Base-by-base conservation (phyloP, 257 asterid species). In the Solanum gandarillasii region DNA sequence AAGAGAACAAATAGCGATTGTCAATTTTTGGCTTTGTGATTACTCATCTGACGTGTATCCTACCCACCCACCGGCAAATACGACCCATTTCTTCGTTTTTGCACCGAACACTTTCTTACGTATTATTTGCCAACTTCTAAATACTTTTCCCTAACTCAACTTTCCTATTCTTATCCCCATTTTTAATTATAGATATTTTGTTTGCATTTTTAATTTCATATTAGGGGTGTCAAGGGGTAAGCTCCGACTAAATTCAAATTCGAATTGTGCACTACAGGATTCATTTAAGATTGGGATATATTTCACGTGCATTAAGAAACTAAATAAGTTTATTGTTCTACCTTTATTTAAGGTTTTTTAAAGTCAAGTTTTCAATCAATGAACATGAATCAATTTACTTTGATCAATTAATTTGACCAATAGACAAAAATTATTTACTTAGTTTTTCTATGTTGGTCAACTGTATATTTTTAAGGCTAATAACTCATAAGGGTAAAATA, bases 211-310 rank as follows among this genome's bases (percentile, higher is more conserved):
- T 20, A 55, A 55, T 68, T 68, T 68, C 11, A 58, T 21, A 0
- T 7, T 3, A 3, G 6, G 5, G 68, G 5, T 21, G 68, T 21
- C 1, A 58, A 58, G 21, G 7, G 21, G 12, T 3, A 21, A 58
- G 68, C 12, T 55, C 2, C 4, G 25, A 55, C 0, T 20, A 7
- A 55, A 55, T 55, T 18, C 8, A 55, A 55, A 55, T 55, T 55
- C 4, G 0, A 16, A 18, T 18, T 18, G 1, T 0, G 0, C 1
- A 20, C 1, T 55, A 7, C 2, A 20, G 0, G 0, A 52, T 5
- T 52, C 0, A 52, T 5, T 52, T 52, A 8, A 52, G 4, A 43
- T 43, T 43, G 52, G 0, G 18, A 52, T 52, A 52, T 16, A 52
- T 52, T 52, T 52, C 62, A 52, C 10, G 1, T 48, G 58, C 58